Conservation (phyloP, 768 basidiomycete species). For the Boletellus ananas region DNA sequence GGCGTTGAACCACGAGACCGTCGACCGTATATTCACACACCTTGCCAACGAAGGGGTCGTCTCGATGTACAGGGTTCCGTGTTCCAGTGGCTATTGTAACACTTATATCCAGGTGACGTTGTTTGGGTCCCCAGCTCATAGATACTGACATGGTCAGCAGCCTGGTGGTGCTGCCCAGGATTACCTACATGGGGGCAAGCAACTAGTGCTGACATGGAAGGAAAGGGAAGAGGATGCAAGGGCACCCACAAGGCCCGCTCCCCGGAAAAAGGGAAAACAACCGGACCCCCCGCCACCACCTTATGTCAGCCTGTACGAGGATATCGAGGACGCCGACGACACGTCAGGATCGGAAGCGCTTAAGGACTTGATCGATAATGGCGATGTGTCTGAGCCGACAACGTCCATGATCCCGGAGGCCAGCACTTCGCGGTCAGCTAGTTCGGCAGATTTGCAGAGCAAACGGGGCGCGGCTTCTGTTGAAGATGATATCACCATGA, state of each 20-base stretch:
- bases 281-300: not conserved
- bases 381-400: not conserved
- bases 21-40: conserved; percentile 63
- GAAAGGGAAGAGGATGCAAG: conserved; percentile 15
- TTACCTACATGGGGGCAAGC: conserved; percentile 18
- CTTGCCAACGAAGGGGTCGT: conserved; percentile 52
- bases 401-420: conserved; percentile 7
- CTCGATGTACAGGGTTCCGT: conserved; percentile 41
- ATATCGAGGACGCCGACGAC: conserved; percentile 26
- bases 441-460: not conserved
- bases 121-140: not conserved
- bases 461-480: not conserved
- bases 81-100: conserved; percentile 47
- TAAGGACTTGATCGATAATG: conserved; percentile 8
- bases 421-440: conserved; percentile 7
- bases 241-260: conserved; percentile 1
- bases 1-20: conserved; percentile 45
- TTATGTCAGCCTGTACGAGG: conserved; percentile 26
- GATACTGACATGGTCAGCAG: conserved; percentile 9
- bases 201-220: conserved; percentile 26
- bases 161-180: conserved; percentile 19
- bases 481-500: conserved; percentile 12
- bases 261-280: conserved; percentile 22
- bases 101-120: conserved; percentile 49
- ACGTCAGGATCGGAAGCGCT: conserved; percentile 16